Evolutionary conservation across 1,139 yeast species (phyloP), one percentile per base, ranked within the genome.

Genomic region (Pneumocystis sp.): DNA sequence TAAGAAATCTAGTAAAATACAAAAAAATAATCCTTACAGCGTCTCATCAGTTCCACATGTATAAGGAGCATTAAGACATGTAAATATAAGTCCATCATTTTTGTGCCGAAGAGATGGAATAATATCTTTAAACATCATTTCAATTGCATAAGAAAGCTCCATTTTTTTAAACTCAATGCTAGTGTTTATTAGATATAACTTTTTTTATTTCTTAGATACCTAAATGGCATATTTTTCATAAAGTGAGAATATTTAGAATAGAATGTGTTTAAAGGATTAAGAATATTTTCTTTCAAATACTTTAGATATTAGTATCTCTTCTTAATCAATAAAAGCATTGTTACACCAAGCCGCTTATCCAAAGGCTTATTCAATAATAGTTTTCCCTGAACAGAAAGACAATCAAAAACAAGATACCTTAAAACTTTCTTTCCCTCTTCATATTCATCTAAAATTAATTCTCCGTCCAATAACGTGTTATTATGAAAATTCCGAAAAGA

Each of bases 391-490:
- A 89, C 80, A 0, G 95, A 90, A 68, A 95, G 79, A 69, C 96
- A 88, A 75, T 95, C 99, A 74, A 95, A 95, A 76, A 91, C 89
- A 67, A 95, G 80, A 73, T 85, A 95, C 70, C 95, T 80, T 68
- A 87, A 76, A 69, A 87, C 95, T 72, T 84, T 81, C 2, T 81
- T 78, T 19, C 80, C 80, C 44, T 76, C 75, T 4, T 81, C 82
- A 64, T 80, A 78, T 17, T 76, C 77, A 64, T 83, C 83, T 65
- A 83, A 77, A 1, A 86, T 88, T 67, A 95, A 80, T 75, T 95
- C 99, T 2, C 98, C 98, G 74, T 95, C 99, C 19, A 95, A 80
- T 19, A 95, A 78, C 0, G 97, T 87, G 1, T 96, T 96, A 69
- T 86, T 87, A 71, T 90, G 97, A 69, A 82, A 85, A 0, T 84